Percentiles rank a stretch among this genome's conserved stretches.
These are phyloP conservation scores for Monilinia vaccinii-corymbosi DNA, from an alignment of 2,329 filamentous ascomycete genomes.

Conservation along the genomic window DNA sequence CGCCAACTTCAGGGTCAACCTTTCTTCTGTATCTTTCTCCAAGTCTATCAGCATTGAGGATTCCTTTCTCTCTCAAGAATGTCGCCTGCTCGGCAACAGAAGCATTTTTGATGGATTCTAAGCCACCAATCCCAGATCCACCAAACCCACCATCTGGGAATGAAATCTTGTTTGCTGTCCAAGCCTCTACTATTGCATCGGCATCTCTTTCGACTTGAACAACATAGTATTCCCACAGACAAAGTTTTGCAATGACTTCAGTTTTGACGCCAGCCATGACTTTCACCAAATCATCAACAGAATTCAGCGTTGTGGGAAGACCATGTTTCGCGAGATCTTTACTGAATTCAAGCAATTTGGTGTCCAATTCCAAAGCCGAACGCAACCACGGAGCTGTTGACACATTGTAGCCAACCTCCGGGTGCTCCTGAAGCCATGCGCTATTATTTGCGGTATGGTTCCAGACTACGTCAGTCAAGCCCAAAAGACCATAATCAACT, in stretches of 20 bases:
- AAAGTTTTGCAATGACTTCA: slow-evolving; percentile 66
- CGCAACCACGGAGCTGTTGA: slow-evolving; percentile 75
- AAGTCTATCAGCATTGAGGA: slow-evolving; percentile 63
- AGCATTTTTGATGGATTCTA: slow-evolving; percentile 45
- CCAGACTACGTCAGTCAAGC: slow-evolving; percentile 91
- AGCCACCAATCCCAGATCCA: slow-evolving; percentile 37
- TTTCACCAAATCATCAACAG: slow-evolving; percentile 60
- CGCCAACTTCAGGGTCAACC: slow-evolving; percentile 60
- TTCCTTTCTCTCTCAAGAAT: slow-evolving; percentile 52
- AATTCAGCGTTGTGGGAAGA: slow-evolving; percentile 65
- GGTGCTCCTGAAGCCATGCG: slow-evolving; percentile 87
- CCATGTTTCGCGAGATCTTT: slow-evolving; percentile 55
- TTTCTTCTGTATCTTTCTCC: slow-evolving; percentile 69
- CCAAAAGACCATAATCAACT: slow-evolving; percentile 72
- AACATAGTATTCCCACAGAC: slow-evolving; percentile 90
- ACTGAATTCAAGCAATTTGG: slow-evolving; percentile 58
- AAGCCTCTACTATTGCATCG: slow-evolving; percentile 59
- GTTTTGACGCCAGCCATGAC: slow-evolving; percentile 81
- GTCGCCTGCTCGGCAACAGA: slow-evolving; percentile 48
- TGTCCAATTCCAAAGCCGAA: slow-evolving; percentile 69
- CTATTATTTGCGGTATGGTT: slow-evolving; percentile 97
- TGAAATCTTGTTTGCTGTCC: slow-evolving; percentile 52
- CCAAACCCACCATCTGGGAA: slow-evolving; percentile 45
- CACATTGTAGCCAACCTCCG: slow-evolving; percentile 91
- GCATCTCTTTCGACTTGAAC: slow-evolving; percentile 68